Evolutionary conservation across 805 yeast species (phyloP).

Genomic region (Schizosaccharomyces octosporus): DNA sequence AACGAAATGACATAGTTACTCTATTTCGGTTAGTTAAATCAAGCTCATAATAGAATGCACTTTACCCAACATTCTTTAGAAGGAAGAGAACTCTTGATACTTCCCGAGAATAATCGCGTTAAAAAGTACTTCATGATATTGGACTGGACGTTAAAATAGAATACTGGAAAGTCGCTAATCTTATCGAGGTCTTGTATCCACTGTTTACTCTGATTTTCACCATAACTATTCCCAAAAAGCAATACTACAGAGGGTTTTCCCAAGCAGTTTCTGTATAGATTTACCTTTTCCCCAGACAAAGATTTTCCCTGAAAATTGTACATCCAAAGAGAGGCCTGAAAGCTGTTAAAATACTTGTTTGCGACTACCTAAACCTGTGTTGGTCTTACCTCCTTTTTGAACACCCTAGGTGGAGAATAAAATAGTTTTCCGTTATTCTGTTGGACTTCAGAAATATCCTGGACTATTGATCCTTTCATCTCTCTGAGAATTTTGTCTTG

Average conservation of each 20-base stretch:
- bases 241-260: not conserved
- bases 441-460: not conserved
- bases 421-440: not conserved
- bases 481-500: not conserved
- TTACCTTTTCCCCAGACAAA: not conserved
- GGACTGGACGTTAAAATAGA: not conserved
- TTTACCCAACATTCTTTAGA: not conserved
- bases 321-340: not conserved
- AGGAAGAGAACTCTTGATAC: not conserved
- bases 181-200: not conserved
- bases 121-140: not conserved
- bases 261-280: not conserved
- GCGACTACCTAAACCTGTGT: too few species aligned
- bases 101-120: not conserved
- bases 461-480: not conserved
- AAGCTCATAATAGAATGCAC: not conserved
- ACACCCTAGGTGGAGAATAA: not conserved
- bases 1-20: not conserved
- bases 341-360: not conserved
- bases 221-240: not conserved
- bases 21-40: not conserved
- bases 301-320: not conserved
- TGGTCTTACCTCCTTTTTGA: not conserved
- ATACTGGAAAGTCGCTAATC: not conserved
- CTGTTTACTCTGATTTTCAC: not conserved